These are phyloP conservation scores for Ganoderma boninense DNA, from an alignment of 1,284 basidiomycete genomes.

Conservation along the genomic window DNA sequence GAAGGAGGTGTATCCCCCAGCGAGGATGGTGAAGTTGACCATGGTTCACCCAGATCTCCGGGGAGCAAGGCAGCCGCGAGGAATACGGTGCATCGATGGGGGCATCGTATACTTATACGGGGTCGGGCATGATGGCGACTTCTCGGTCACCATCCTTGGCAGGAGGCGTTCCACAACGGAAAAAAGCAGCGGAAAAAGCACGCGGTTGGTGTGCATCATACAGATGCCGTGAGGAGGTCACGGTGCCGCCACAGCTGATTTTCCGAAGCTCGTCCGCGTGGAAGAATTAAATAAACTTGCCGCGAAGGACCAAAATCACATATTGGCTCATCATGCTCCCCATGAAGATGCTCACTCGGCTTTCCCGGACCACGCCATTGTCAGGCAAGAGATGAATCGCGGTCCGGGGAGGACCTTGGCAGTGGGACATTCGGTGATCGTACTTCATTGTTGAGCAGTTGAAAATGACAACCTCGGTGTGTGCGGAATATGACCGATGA, in stretches of 20 bases:
- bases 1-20: slow-evolving; percentile 67
- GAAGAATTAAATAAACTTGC: slow-evolving; percentile 7
- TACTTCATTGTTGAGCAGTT: not conserved
- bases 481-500: not conserved
- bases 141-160: not conserved
- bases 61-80: not conserved
- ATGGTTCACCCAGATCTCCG: slow-evolving; percentile 39
- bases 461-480: not conserved
- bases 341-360: not conserved
- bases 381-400: too few species aligned
- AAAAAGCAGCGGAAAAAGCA: not conserved
- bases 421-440: not conserved
- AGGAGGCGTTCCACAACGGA: not conserved
- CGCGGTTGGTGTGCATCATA: not conserved
- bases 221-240: slow-evolving; percentile 13
- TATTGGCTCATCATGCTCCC: slow-evolving; percentile 22
- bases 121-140: not conserved
- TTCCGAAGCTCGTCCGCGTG: slow-evolving; percentile 29
- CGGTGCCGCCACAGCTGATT: slow-evolving; percentile 25
- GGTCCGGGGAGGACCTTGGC: too few species aligned
- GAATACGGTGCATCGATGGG: not conserved
- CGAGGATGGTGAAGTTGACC: slow-evolving; percentile 68
- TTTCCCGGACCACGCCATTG: not conserved
- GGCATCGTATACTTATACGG: slow-evolving; percentile 2
- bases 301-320: not conserved